Evolutionary conservation across 1,139 yeast species (phyloP), one percentile per base, ranked within the genome.

Genomic region (Lodderomyces metapsilosis): DNA sequence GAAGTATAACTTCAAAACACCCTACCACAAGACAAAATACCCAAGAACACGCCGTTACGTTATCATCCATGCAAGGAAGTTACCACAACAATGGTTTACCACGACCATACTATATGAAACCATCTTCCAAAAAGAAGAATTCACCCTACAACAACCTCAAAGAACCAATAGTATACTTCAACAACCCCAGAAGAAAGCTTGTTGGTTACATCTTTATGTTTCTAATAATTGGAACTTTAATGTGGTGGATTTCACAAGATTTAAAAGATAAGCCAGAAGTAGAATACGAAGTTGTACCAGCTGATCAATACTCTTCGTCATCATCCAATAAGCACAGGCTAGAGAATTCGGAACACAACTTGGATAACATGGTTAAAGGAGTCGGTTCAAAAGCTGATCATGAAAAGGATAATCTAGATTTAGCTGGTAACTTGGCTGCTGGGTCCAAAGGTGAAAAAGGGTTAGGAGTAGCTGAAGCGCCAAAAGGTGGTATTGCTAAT

Each of bases 401-500:
- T 23, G 50, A 48, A 37, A 37, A 35, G 39, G 47, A 45, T 39
- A 50, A 50, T 24, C 48, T 54, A 9, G 74, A 62, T 28, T 66
- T 72, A 54, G 75, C 76, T 0, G 68, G 58, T 10, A 71, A 71
- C 49, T 54, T 66, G 54, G 75, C 73, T 2, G 57, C 61, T 36
- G 71, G 70, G 10, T 62, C 74, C 5, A 68, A 69, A 46, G 77
- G 76, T 5, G 70, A 71, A 40, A 63, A 64, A 37, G 76, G 76
- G 1, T 47, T 58, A 31, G 77, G 76, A 3, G 68, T 72, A 2
- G 60, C 54, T 10, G 76, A 72, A 47, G 78, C 78, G 3, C 77
- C 78, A n/a, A 71, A 68, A 51, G 78, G 78, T 3, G 78, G 78
- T 2, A 60, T 71, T 40, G 78, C 76, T 31, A 72, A 72, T 51